A percentile compares a stretch with the other conserved stretches of the same genome.
Conservation (phyloP, 2,329 filamentous ascomycete genomes). For the Acarospora socialis region DNA sequence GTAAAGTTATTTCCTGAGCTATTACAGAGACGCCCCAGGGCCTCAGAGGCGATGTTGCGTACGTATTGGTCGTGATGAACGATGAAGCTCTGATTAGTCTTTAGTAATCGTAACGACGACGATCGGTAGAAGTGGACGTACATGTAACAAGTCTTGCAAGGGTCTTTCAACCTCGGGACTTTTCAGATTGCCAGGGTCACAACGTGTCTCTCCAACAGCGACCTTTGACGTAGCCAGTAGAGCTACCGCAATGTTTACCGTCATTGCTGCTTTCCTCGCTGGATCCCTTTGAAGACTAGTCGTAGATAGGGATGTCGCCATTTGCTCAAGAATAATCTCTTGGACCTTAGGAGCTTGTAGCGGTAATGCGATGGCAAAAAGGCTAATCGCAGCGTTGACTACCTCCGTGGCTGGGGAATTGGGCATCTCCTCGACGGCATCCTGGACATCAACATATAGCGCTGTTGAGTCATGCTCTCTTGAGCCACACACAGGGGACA, state of each 20-base stretch:
- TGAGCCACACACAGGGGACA: constrained; percentile 65
- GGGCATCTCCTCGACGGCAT: constrained; percentile 38
- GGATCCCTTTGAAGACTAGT: constrained; percentile 68
- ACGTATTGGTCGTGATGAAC: constrained; percentile 75
- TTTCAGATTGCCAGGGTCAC: constrained; percentile 57
- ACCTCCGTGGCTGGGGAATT: constrained; percentile 85
- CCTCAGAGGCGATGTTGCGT: constrained; percentile 70
- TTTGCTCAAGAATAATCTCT: constrained; percentile 88
- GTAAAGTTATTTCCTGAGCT: constrained; percentile 79
- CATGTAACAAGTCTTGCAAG: constrained; percentile 57
- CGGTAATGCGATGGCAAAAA: constrained; percentile 85
- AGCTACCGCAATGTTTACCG: constrained; percentile 75
- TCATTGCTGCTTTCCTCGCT: constrained; percentile 78
- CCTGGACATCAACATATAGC: constrained; percentile 50
- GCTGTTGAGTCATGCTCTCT: constrained; percentile 80
- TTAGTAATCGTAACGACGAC: constrained; percentile 17
- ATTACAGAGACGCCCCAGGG: constrained; percentile 72
- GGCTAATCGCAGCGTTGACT: constrained; percentile 81
- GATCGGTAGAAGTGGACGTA: constrained; percentile 34
- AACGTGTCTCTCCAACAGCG: constrained; percentile 64
- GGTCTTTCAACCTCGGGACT: constrained; percentile 63
- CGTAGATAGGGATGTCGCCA: constrained; percentile 76
- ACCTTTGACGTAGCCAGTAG: constrained; percentile 70
- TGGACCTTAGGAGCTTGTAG: constrained; percentile 83
- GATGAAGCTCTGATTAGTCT: constrained; percentile 45